Evolutionary conservation across 805 yeast genomes (phyloP), one percentile per base, ranked within the genome.

Genomic region (Danielozyma ontarioensis): DNA sequence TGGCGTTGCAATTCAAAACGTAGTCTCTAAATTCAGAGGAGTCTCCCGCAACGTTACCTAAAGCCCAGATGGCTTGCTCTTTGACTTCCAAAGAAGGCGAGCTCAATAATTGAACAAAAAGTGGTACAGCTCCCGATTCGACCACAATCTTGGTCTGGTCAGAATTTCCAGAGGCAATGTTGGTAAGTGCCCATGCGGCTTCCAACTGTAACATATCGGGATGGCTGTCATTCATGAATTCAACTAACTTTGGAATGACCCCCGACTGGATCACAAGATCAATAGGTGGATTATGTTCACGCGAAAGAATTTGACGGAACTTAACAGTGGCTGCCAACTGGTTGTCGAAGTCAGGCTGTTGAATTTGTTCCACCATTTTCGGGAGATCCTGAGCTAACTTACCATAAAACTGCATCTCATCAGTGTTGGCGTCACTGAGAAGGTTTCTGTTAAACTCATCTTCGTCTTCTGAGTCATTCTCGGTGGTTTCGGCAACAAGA

Each of bases 101-200:
- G 50, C 77, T 74, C 48, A 93, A 72, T 46, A 93, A 70, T 44
- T 81, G 74, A 28, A 93, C 95, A 61, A 93, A 88, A 35, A 79
- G 68, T 13, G 97, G 97, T 28, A 93, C 94, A 0, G 97, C 97
- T 33, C 90, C 94, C 3, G 90, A 80, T 42, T 88, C 90, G 36
- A 93, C 93, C 35, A 93, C 97, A 27, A 81, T 80, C 50, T 74
- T 76, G 14, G 98, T 93, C 64, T 93, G 97, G 30, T 78, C 83
- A 27, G 95, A 78, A 32, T 82, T 70, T 42, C 98, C 98, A 3
- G 96, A 86, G 15, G 97, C 97, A 59, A 93, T 90, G 58, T 93
- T 93, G 32, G 98, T 93, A 48, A 93, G 74, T n/a, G 97, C 97
- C 98, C 98, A 93, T 6, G 98, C 97, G 10, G 97, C 96, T 68